Base-by-base conservation (phyloP, 1,284 basidiomycete genomes). In the Stygiomarasmius scandens region DNA sequence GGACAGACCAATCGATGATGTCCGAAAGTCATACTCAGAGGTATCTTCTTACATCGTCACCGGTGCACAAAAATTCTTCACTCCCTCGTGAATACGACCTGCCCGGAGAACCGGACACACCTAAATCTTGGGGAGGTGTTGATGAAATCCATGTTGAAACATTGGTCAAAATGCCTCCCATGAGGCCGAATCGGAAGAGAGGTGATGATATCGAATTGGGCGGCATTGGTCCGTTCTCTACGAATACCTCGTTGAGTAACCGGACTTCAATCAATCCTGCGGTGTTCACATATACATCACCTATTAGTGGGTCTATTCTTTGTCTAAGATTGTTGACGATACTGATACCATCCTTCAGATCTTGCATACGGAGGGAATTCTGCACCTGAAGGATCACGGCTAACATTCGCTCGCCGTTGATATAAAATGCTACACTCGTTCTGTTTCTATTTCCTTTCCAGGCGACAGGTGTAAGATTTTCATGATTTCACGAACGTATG, bases 221-320 rank as follows among this genome's bases (percentile, higher is more conserved):
- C 60, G 69, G 64, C 47, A 61, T 78, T 56, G 58, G 66, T 44
- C 11, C 58, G 66, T 55, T 32, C 2, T 20, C 71, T 20, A 66
- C 63, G 14, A 77, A 77, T 56, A 47, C 77, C 14, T 71, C 72
- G 4, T 67, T 68, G 48, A 75, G 71, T 55, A 75, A 74, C 32
- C 61, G 68, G 25, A 52, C 59, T n/a, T 66, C 65, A 20, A 65
- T 83, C 54, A 78, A 78, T 54, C 73, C 71, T 45, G 63, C 80
- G 63, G 72, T 84, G 23, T 69, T 77, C 56, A 75, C 78, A 55
- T 84, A 79, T 68, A 78, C 72, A 38, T 82, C 80, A 16, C 82
- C 82, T 1, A 79, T 84, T 54, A 77, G 81, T 83, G 54, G 50
- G 74, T 72, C 29, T 9, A 38, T 23, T 43, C 34, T 32, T 41